A percentile compares a stretch with the other conserved stretches of the same genome.
Conservation (phyloP, 1,139 yeast species). For the Blastobotrys aristatus region DNA sequence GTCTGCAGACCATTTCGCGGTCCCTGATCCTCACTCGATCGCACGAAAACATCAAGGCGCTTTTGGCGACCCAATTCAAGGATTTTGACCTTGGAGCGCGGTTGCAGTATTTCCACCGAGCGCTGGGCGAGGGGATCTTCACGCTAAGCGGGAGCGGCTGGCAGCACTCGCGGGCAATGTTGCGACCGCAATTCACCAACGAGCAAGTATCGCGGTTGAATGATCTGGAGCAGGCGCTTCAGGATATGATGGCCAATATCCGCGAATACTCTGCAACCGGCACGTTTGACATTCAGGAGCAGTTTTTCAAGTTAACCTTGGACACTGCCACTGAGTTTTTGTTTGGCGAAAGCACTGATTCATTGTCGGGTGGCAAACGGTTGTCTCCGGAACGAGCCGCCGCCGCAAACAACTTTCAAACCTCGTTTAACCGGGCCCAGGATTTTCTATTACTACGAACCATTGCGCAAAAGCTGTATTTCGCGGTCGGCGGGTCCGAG, state of each 20-base stretch:
- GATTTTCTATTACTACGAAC: constrained; percentile 37
- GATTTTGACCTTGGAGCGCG: constrained; percentile 39
- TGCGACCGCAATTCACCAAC: constrained; percentile 52
- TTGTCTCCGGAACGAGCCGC: constrained; percentile 11
- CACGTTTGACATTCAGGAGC: constrained; percentile 44
- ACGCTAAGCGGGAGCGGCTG: constrained; percentile 51
- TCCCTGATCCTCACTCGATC: constrained; percentile 33
- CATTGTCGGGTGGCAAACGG: constrained; percentile 27
- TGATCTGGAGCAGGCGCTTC: constrained; percentile 43
- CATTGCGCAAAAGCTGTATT: constrained; percentile 37
- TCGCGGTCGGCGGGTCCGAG: constrained; percentile 34
- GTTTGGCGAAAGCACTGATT: constrained; percentile 48
- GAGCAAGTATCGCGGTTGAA: constrained; percentile 50
- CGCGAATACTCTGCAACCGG: constrained; percentile 10
- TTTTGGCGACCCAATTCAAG: constrained; percentile 32
- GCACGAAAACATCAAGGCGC: constrained; percentile 41
- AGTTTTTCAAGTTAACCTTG: constrained; percentile 47
- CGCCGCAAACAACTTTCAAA: constrained; percentile 37
- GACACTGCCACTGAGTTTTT: constrained; percentile 55
- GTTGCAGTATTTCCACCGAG: constrained; percentile 40
- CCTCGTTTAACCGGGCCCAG: constrained; percentile 44
- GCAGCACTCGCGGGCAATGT: constrained; percentile 53
- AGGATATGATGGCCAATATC: constrained; percentile 29
- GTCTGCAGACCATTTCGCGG: constrained; percentile 17
- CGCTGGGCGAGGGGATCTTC: constrained; percentile 53